Conservation (phyloP, 2,329 filamentous ascomycete genomes). For the Aspergillus arachidicola region DNA sequence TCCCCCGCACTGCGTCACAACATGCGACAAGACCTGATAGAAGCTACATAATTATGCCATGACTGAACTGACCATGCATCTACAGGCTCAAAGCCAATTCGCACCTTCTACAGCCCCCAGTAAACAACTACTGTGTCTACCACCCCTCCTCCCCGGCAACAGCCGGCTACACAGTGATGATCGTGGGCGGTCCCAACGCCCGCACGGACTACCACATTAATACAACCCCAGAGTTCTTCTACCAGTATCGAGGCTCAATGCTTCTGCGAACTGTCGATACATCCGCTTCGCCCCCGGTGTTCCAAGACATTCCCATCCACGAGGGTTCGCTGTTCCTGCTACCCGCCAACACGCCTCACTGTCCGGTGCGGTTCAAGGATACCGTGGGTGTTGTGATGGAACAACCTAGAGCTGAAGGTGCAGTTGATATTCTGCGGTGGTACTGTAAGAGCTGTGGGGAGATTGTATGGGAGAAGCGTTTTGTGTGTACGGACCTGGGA, state of each 20-base stretch:
- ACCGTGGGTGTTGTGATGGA: conserved; percentile 95
- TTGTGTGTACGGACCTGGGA: conserved; percentile 87
- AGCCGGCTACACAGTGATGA: conserved; percentile 87
- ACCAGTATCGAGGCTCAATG: conserved; percentile 93
- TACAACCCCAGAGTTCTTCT: conserved; percentile 95
- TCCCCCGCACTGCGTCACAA: conserved; percentile 21
- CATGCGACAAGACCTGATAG: not conserved
- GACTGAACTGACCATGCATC: not conserved
- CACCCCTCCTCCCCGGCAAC: conserved; percentile 69
- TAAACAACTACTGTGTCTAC: conserved; percentile 98
- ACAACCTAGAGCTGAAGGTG: conserved; percentile 71
- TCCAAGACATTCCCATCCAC: conserved; percentile 83
- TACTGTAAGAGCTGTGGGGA: conserved; percentile 75
- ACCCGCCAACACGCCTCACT: conserved; percentile 93
- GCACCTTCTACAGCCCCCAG: conserved; percentile 87
- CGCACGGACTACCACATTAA: conserved; percentile 99
- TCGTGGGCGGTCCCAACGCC: conserved; percentile 93
- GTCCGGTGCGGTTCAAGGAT: conserved; percentile 88
- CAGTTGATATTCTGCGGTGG: conserved; percentile 82
- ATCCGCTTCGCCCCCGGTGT: conserved; percentile 54
- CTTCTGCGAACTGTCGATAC: conserved; percentile 85
- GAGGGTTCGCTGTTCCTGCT: conserved; percentile 95
- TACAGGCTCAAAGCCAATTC: conserved; percentile 85
- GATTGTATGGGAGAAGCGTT: conserved; percentile 81
- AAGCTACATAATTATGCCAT: not conserved